Base-by-base conservation (phyloP, 1,139 yeast genomes). In the Magnusiomyces ingens region DNA sequence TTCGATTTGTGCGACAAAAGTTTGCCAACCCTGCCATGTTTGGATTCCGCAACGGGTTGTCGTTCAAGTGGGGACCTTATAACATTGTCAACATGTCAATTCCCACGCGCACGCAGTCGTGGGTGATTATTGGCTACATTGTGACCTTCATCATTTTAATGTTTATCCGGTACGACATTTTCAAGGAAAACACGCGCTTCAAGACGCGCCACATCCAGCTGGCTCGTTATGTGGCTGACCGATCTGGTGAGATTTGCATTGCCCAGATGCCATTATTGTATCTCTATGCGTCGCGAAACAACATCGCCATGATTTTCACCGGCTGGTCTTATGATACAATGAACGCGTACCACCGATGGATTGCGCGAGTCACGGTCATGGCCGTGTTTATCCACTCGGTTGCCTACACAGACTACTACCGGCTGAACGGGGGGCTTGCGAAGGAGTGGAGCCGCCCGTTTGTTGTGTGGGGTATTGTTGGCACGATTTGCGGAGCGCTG, bases 351-450 rank as follows among this genome's bases (percentile, higher is more conserved):
- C 90, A 84, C 64, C 70, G 81, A 55, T 82, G 86, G 86, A 60
- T 79, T 1, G 78, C 85, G 0, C 68, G 87, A 54, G 64, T 77
- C 2, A 64, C 75, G 2, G 69, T 80, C 51, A 52, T 71, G 1
- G 82, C 81, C 60, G 69, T 76, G 0, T 26, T 69, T 1, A 57
- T 64, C 6, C 75, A 71, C 52, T 63, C 64, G 26, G 57, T 72
- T 67, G 53, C 77, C 1, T 41, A 26, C 12, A 44, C 75, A 55
- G 64, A 68, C 22, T 54, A 51, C 42, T 53, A 54, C 43, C 49
- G 43, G 17, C 40, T 21, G 49, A 68, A 93, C 97, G 65, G 96
- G 75, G 83, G 89, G 89, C 88, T 93, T 93, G 79, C 99, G 99
- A 37, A 37, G n/a, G 18, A 37, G 6, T 43, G 11, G 17, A 43